Evolutionary conservation across 441 rosid species (phyloP).

Genomic region (Daphne laureola): DNA sequence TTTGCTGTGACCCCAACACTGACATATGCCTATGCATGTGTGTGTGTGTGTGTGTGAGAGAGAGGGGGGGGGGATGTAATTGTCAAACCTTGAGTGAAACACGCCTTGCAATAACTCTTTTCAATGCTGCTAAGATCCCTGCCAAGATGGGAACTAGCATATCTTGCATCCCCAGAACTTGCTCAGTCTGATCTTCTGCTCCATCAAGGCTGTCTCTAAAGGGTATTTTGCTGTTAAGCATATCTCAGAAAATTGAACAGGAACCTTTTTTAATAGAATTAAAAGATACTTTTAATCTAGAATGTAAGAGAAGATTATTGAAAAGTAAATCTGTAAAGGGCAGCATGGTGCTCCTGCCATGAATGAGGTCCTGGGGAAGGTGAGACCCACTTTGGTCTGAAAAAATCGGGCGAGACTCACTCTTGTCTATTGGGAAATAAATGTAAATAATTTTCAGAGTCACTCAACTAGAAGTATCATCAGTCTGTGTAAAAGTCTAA

Average conservation of each 20-base stretch:
- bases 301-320: constrained; percentile 9
- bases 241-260: constrained; percentile 15
- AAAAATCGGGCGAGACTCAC: no score
- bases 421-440: no score
- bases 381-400: no score
- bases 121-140: constrained; percentile 86
- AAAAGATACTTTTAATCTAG: not conserved
- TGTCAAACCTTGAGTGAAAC: constrained; percentile 74
- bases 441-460: not conserved
- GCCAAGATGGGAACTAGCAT: constrained; percentile 79
- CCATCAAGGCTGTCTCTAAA: constrained; percentile 37
- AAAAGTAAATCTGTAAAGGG: not conserved
- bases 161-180: constrained; percentile 53
- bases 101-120: constrained; percentile 89
- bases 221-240: constrained; percentile 56
- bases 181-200: constrained; percentile 38
- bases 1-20: not conserved
- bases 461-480: constrained; percentile 11
- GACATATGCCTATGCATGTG: not conserved
- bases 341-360: no score
- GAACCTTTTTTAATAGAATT: not conserved
- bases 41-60: not conserved
- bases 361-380: no score
- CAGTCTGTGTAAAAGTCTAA: constrained; percentile 7
- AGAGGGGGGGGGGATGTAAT: not conserved